A percentile compares a stretch with the other conserved stretches of the same genome.
These are phyloP conservation scores for Hevea brasiliensis DNA, from an alignment of 345 rosid species.

Conservation along the genomic window DNA sequence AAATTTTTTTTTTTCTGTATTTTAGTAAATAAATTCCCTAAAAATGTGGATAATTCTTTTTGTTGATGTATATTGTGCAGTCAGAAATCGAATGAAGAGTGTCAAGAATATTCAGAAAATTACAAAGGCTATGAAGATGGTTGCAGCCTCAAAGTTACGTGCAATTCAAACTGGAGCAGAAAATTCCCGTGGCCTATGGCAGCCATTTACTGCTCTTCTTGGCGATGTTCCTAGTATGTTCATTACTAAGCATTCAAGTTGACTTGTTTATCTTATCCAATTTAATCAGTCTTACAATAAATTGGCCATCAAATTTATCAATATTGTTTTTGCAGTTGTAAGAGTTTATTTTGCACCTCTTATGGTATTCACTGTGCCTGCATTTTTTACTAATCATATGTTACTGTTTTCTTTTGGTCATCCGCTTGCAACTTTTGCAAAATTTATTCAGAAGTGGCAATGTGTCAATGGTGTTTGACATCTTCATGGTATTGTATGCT, in stretches of 20 bases:
- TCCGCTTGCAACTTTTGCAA: neutral
- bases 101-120: constrained; percentile 94
- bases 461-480: neutral
- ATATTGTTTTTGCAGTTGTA: no score
- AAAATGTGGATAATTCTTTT: constrained; percentile 8
- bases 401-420: neutral
- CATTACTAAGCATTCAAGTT: neutral
- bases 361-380: neutral
- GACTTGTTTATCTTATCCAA: neutral
- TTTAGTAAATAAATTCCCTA: neutral
- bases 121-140: constrained; percentile 99
- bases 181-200: constrained; percentile 99
- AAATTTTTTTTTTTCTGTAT: neutral
- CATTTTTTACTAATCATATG: neutral
- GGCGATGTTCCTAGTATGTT: constrained; percentile 68
- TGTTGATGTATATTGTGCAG: constrained; percentile 44
- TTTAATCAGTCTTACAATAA: neutral
- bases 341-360: neutral
- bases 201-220: constrained; percentile 78
- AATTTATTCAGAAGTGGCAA: no score
- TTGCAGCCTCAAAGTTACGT: constrained; percentile 97
- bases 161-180: constrained; percentile 79
- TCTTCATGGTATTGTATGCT: neutral
- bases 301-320: neutral
- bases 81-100: constrained; percentile 98